Evolutionary conservation across 2,329 filamentous ascomycete species (phyloP).

Genomic region (Penicillium frequentans): DNA sequence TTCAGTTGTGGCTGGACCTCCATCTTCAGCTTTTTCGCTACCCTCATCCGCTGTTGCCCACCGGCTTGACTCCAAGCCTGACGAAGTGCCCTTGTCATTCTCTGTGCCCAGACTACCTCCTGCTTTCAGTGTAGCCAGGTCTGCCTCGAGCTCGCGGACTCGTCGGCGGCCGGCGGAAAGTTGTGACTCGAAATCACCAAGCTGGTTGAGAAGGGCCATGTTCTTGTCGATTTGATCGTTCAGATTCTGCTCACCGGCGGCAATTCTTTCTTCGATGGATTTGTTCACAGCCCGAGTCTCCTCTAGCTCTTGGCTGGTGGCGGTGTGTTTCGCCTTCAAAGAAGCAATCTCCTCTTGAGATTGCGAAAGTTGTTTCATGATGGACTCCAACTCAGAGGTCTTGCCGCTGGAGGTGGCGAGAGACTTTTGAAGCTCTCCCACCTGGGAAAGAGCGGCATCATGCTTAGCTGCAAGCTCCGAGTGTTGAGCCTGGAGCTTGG

Average conservation of each 20-base stretch:
- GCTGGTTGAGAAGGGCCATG: conserved; percentile 39
- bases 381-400: conserved; percentile 65
- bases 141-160: conserved; percentile 41
- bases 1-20: conserved; percentile 38
- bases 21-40: conserved; percentile 31
- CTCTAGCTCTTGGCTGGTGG: conserved; percentile 33
- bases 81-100: conserved; percentile 28
- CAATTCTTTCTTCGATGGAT: conserved; percentile 34
- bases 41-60: conserved; percentile 40
- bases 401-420: conserved; percentile 75
- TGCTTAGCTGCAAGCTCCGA: conserved; percentile 46
- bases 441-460: conserved; percentile 47
- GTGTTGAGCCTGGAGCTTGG: conserved; percentile 44
- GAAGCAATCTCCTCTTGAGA: conserved; percentile 34
- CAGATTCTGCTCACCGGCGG: conserved; percentile 36
- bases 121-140: conserved; percentile 37
- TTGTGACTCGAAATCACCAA: conserved; percentile 39
- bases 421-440: conserved; percentile 82
- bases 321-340: conserved; percentile 31
- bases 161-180: conserved; percentile 38
- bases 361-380: conserved; percentile 54
- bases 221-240: conserved; percentile 44
- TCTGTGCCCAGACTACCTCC: conserved; percentile 23
- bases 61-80: conserved; percentile 40
- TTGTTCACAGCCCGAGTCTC: conserved; percentile 29